These are phyloP conservation scores for Auriculariales sp. DNA, from an alignment of 768 basidiomycete genomes.

Conservation along the genomic window DNA sequence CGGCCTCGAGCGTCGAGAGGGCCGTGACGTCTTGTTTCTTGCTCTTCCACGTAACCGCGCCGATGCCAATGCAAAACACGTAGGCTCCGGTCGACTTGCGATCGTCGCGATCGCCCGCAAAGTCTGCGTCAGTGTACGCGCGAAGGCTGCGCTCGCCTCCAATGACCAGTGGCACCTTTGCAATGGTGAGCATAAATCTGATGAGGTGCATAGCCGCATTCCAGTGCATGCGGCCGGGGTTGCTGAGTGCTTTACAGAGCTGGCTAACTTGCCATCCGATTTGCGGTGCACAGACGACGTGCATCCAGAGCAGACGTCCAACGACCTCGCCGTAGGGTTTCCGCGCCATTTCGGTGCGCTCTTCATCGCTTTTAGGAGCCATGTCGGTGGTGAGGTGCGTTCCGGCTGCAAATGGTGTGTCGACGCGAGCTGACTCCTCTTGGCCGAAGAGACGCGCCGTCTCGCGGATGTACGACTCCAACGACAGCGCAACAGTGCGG, in stretches of 20 bases:
- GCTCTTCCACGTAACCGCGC: slow-evolving; percentile 10
- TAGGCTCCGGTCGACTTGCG: slow-evolving; percentile 15
- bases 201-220: slow-evolving; percentile 23
- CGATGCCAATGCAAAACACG: slow-evolving; percentile 11
- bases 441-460: neutral
- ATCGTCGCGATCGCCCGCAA: slow-evolving; percentile 10
- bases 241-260: slow-evolving; percentile 16
- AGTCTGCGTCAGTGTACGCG: slow-evolving; percentile 15
- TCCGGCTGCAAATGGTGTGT: neutral
- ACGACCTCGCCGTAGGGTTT: slow-evolving; percentile 1
- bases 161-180: neutral
- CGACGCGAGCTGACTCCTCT: neutral
- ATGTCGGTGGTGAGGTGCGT: neutral
- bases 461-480: neutral
- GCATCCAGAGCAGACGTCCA: slow-evolving; percentile 6
- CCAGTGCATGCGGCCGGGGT: slow-evolving; percentile 22
- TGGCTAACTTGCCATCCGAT: slow-evolving; percentile 9
- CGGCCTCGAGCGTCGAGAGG: slow-evolving; percentile 5
- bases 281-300: slow-evolving; percentile 10
- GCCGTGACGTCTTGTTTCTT: slow-evolving; percentile 12
- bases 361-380: neutral
- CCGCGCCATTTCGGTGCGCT: neutral
- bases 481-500: neutral
- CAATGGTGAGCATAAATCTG: slow-evolving; percentile 23
- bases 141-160: neutral